Conservation (phyloP, 75 land plant genomes). For the Azolla pinnata region DNA sequence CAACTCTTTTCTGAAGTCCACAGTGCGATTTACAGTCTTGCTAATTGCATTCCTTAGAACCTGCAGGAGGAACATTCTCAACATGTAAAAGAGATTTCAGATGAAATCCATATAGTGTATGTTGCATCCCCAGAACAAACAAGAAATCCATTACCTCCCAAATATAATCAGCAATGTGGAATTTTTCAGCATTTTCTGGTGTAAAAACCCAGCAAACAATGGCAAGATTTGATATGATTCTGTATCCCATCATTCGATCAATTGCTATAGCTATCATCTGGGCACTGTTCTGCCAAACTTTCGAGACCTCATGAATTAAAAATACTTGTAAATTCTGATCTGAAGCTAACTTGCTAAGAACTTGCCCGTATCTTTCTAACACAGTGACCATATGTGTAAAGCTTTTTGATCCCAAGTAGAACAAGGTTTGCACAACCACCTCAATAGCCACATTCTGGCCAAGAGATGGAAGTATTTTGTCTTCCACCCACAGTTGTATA, state of each 20-base stretch:
- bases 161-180: slow-evolving; percentile 64
- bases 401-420: slow-evolving; percentile 85
- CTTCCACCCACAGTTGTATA: slow-evolving; percentile 68
- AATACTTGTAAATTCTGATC: slow-evolving; percentile 53
- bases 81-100: too few species aligned
- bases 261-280: slow-evolving; percentile 88
- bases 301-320: slow-evolving; percentile 57
- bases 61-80: slow-evolving; percentile 18
- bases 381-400: slow-evolving; percentile 92
- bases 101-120: too few species aligned
- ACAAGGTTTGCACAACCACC: slow-evolving; percentile 70
- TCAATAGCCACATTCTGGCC: slow-evolving; percentile 50
- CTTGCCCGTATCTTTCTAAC: slow-evolving; percentile 82
- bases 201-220: slow-evolving; percentile 82
- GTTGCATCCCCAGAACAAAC: too few species aligned
- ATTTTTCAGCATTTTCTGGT: slow-evolving; percentile 48
- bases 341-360: slow-evolving; percentile 53
- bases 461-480: slow-evolving; percentile 44
- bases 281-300: slow-evolving; percentile 65
- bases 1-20: slow-evolving; percentile 67
- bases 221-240: slow-evolving; percentile 79
- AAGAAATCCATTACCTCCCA: slow-evolving; percentile 65
- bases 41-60: slow-evolving; percentile 72
- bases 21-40: slow-evolving; percentile 76
- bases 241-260: slow-evolving; percentile 98